Base-by-base conservation (phyloP, 176 grass and related monocot species). In the Oryza meyeriana region DNA sequence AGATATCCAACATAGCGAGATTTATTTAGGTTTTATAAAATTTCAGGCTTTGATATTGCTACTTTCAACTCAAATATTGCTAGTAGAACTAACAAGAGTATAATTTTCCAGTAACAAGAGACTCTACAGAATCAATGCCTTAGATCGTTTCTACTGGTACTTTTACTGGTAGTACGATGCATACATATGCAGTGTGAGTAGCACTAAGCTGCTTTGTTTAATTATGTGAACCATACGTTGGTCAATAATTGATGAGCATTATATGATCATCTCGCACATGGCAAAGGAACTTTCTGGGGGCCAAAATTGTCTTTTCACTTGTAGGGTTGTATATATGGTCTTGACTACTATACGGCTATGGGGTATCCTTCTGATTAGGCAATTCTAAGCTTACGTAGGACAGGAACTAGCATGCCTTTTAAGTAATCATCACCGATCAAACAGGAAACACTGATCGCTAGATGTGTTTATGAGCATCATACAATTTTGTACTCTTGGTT, bases 301-400 rank as follows among this genome's bases (percentile, higher is more conserved):
- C 2, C n/a, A 59, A 5, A 3, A 59, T 25, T 25, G 55, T 59
- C 9, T n/a, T 25, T 59, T 24, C 55, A 25, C 22, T 25, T 59
- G n/a, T 9, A 59, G 6, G 25, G 55, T 25, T 59, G 55, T 25
- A 59, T 59, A 25, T 24, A 59, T 59, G 55, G 55, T 59, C 55
- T 2, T 24, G 22, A 59, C 55, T 11, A 8, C 55, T 59, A 59
- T 25, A 25, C 55, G n/a, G n/a, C 55, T 25, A n/a, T 48, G 16
- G 30, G 30, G 40, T 79, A 72, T 64, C 57, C 67, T 85, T 62
- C 68, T 31, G 76, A 65, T 85, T 73, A 31, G 84, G 66, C 75
- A 72, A 85, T 79, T 45, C 30, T n/a, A 35, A n/a, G 30, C 67
- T 65, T 20, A 39, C n/a, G 26, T 64, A 65, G 30, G 57, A 4